A percentile compares a stretch with the other conserved stretches of the same genome.
Evolutionary conservation across 2,329 filamentous ascomycete genomes (phyloP).

Genomic region (Aspergillus sp.): DNA sequence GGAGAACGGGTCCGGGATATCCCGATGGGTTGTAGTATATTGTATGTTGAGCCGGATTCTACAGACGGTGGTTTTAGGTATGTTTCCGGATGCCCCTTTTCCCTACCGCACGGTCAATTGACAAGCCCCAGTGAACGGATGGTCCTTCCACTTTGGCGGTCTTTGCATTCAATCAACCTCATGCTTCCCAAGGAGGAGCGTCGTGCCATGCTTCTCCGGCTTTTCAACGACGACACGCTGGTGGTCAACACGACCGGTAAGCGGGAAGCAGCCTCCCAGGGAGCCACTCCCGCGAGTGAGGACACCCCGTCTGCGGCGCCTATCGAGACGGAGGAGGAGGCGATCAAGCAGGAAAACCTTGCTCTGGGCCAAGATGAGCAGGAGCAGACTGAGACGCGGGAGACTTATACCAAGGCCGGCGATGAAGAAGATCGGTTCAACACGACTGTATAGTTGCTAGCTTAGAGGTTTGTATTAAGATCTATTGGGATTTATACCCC

Average conservation of each 20-base stretch:
- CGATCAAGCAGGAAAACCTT: conserved; percentile 39
- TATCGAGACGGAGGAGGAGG: conserved; percentile 32
- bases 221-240: conserved; percentile 87
- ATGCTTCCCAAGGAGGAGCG: conserved; percentile 99
- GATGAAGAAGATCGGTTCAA: conserved; percentile 49
- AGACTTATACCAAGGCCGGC: conserved; percentile 44
- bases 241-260: conserved; percentile 63
- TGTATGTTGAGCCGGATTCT: conserved; percentile 72
- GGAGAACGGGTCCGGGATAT: conserved; percentile 77
- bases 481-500: conserved; percentile 8
- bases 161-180: conserved; percentile 84
- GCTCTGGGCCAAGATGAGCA: conserved; percentile 41
- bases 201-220: conserved; percentile 81
- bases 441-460: conserved; percentile 42
- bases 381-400: conserved; percentile 39
- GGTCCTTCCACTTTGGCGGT: conserved; percentile 92
- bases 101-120: background rate
- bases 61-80: conserved; percentile 57
- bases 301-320: conserved; percentile 17
- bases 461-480: background rate
- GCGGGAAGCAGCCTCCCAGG: conserved; percentile 14
- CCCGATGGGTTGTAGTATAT: conserved; percentile 86
- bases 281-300: conserved; percentile 17
- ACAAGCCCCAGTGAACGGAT: conserved; percentile 64
- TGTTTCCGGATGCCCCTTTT: conserved; percentile 11